Conservation (phyloP, 345 rosid genomes). For the Orychophragmus violaceus region DNA sequence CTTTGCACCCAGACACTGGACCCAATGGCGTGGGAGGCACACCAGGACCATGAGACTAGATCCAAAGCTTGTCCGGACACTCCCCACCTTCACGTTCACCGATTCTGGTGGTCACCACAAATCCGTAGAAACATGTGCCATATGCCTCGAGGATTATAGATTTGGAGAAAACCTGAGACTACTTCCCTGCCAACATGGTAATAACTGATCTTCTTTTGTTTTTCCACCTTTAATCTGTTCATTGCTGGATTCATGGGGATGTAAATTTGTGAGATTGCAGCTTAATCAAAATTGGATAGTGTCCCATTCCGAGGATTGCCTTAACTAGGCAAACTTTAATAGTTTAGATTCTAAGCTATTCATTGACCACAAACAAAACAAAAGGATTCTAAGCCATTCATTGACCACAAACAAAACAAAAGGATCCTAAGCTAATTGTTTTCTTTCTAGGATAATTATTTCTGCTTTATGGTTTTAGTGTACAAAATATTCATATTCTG, state of each 20-base stretch:
- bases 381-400: too few relatives aligned
- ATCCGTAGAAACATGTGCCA: constrained; percentile 54
- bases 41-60: constrained; percentile 29
- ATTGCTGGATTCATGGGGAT: neutral
- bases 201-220: neutral
- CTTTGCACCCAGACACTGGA: constrained; percentile 45
- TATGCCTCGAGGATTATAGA: constrained; percentile 71
- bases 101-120: constrained; percentile 21
- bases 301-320: neutral
- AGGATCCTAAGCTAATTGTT: too few relatives aligned
- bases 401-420: too few relatives aligned
- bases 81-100: constrained; percentile 46
- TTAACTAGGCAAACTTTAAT: neutral
- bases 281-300: neutral
- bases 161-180: constrained; percentile 57
- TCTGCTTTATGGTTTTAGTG: neutral
- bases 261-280: neutral
- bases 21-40: constrained; percentile 36
- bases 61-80: constrained; percentile 39
- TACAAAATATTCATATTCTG: neutral
- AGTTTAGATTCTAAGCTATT: neutral
- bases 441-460: neutral
- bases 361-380: too few relatives aligned
- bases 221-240: neutral
- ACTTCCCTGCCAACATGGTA: constrained; percentile 78